These are phyloP conservation scores for Apiospora hydei DNA, from an alignment of 2,329 filamentous ascomycete species.

Conservation along the genomic window DNA sequence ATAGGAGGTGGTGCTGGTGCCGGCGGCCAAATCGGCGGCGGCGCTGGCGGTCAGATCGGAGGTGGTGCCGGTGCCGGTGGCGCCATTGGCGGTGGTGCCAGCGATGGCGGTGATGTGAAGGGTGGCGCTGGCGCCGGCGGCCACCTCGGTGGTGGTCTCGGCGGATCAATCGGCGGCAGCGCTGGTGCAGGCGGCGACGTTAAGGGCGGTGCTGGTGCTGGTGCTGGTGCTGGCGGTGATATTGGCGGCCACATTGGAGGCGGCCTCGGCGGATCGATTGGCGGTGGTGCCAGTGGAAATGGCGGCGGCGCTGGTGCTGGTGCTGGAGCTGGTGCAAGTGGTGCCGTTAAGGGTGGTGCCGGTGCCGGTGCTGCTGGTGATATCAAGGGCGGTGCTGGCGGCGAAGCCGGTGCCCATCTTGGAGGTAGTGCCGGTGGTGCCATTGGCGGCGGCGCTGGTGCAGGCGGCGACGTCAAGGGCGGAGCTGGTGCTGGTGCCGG, in stretches of 20 bases:
- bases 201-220: not conserved
- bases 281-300: not conserved
- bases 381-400: not conserved
- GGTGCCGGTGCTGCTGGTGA: not conserved
- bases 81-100: not conserved
- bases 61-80: not conserved
- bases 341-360: not conserved
- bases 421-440: not conserved
- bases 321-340: not conserved
- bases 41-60: not conserved
- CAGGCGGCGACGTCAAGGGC: not conserved
- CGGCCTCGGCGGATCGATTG: not conserved
- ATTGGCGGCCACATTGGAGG: not conserved
- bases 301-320: not conserved
- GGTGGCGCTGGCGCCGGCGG: not conserved
- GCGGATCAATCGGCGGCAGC: not conserved
- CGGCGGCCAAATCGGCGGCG: not conserved
- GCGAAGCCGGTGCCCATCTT: not conserved
- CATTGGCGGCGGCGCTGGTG: not conserved
- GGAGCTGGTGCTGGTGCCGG: not conserved
- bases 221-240: not conserved
- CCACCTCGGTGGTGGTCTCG: not conserved
- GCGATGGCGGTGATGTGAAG: not conserved
- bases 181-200: not conserved
- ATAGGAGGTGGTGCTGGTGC: not conserved